Conservation (phyloP, 208 protist species). For the Wallacemonas sp. region DNA sequence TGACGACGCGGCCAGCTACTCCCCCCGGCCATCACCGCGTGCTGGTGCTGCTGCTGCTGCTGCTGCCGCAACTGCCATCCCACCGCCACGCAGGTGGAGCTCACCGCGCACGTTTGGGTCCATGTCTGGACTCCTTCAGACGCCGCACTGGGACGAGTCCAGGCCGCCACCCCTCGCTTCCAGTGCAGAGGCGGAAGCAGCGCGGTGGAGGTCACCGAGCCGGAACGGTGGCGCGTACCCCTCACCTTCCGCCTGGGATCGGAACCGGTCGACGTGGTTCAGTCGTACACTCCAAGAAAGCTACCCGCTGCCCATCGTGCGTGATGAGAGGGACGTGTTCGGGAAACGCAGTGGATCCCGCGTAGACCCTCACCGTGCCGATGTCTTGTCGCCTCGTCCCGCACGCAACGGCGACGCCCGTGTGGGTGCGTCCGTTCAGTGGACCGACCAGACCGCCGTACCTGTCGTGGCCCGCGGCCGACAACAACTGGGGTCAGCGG, state of each 20-base stretch:
- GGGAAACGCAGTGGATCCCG: background rate
- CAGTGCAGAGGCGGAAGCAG: background rate
- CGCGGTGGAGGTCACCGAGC: background rate
- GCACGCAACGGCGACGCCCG: too few species aligned
- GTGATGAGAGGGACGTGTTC: background rate
- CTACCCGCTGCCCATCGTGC: conserved; percentile 5
- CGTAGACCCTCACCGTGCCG: background rate
- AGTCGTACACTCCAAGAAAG: background rate
- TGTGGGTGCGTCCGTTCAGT: too few species aligned
- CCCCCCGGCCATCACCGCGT: background rate
- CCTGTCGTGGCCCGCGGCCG: too few species aligned
- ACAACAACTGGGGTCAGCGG: too few species aligned
- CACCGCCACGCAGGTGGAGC: background rate
- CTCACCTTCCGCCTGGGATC: too few species aligned
- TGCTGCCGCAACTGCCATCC: background rate
- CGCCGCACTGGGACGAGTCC: background rate
- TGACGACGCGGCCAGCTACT: background rate
- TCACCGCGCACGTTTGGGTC: background rate
- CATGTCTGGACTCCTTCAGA: background rate
- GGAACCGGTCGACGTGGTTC: background rate
- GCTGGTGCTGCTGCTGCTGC: background rate
- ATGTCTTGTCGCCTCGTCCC: too few species aligned
- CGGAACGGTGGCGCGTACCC: background rate
- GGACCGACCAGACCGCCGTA: too few species aligned
- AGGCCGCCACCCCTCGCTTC: background rate